Percentiles rank a stretch among this genome's conserved stretches.
Evolutionary conservation across 2,329 filamentous ascomycete species (phyloP).

Genomic region (Nothopassalora personata): DNA sequence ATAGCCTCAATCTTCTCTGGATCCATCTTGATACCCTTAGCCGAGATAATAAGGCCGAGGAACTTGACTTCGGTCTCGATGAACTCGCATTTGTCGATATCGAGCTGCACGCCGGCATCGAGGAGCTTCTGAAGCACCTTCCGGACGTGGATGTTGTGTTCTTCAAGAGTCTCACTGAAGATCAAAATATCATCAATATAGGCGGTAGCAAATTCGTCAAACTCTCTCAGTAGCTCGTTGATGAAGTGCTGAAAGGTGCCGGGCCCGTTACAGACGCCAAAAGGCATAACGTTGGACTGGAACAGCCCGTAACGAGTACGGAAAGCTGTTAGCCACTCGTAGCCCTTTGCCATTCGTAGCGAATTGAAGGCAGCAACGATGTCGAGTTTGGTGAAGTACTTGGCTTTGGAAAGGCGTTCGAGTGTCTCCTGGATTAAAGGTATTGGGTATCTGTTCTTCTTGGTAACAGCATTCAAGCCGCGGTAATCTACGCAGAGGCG

Average conservation of each 20-base stretch:
- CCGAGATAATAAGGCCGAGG: conserved; percentile 23
- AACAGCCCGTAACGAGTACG: background rate
- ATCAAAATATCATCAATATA: conserved; percentile 30
- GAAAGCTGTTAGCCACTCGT: conserved; percentile 4
- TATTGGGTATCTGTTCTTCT: conserved; percentile 4
- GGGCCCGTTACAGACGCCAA: background rate
- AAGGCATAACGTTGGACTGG: background rate
- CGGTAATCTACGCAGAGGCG: background rate
- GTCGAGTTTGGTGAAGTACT: conserved; percentile 7
- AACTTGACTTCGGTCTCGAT: conserved; percentile 26
- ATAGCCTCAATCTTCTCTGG: conserved; percentile 3
- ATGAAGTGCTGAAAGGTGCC: background rate
- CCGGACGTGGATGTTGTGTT: conserved; percentile 25
- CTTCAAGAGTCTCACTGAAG: conserved; percentile 22
- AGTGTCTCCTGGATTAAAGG: conserved; percentile 1
- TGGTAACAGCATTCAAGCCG: background rate
- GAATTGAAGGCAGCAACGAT: background rate
- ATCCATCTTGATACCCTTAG: conserved; percentile 22
- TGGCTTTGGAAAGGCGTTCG: background rate
- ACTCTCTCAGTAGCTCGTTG: background rate
- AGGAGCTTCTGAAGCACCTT: conserved; percentile 25
- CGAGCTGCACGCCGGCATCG: conserved; percentile 12
- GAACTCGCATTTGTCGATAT: conserved; percentile 7
- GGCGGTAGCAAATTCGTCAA: conserved; percentile 18
- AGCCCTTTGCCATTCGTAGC: background rate